A percentile compares a stretch with the other conserved stretches of the same genome.
Evolutionary conservation across 352 stramenopile genomes (phyloP).

Genomic region (Hyaloperonospora brassicae): DNA sequence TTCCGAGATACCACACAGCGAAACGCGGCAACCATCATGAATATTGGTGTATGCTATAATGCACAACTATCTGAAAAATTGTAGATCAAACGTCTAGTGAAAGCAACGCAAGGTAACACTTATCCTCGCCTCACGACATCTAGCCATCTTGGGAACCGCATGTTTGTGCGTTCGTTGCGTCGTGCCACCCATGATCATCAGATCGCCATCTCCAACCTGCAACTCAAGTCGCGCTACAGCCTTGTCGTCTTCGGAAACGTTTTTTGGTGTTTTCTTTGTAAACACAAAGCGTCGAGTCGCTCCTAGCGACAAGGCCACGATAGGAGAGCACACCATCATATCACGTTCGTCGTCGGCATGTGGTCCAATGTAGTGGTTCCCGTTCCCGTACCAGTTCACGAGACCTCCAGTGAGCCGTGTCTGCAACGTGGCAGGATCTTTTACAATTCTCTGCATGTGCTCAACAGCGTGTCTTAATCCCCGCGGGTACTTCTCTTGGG

Average conservation of each 20-base stretch:
- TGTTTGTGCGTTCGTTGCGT: constrained; percentile 76
- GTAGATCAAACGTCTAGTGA: not conserved
- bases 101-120: constrained; percentile 51
- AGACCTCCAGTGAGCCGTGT: constrained; percentile 43
- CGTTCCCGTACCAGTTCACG: constrained; percentile 81
- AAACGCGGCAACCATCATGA: too few relatives aligned
- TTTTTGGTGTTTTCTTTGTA: constrained; percentile 28
- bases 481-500: constrained; percentile 32
- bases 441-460: constrained; percentile 37
- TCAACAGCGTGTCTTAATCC: constrained; percentile 34
- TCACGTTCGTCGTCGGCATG: constrained; percentile 65
- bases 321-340: constrained; percentile 42
- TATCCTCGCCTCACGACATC: constrained; percentile 32
- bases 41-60: too few relatives aligned
- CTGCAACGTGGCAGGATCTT: constrained; percentile 18
- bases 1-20: too few relatives aligned
- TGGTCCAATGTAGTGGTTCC: constrained; percentile 73
- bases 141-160: constrained; percentile 64
- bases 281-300: constrained; percentile 65
- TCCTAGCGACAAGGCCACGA: constrained; percentile 64
- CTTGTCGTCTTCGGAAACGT: constrained; percentile 6
- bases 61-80: not conserved
- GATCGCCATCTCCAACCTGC: constrained; percentile 53
- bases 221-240: constrained; percentile 35
- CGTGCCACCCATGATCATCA: constrained; percentile 75